Percentiles rank a stretch among this genome's conserved stretches.
These are phyloP conservation scores for Tuber umbilicatum DNA, from an alignment of 495 filamentous ascomycete species.

Conservation along the genomic window DNA sequence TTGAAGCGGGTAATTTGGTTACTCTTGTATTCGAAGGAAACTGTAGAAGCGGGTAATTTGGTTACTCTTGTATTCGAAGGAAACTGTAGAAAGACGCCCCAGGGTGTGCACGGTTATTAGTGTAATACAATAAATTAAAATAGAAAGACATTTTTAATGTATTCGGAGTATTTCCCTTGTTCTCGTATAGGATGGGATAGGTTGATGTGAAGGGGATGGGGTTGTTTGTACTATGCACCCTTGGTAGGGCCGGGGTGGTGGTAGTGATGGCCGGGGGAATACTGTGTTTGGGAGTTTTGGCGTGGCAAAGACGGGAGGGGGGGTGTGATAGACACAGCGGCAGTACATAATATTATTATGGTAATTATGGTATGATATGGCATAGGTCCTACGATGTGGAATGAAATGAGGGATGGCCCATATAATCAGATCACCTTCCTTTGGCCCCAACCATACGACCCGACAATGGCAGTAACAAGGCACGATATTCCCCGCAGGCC, in stretches of 20 bases:
- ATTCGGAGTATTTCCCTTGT: neutral
- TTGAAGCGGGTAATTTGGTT: conserved; percentile 38
- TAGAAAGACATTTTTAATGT: neutral
- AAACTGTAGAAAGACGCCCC: neutral
- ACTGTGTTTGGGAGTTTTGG: neutral
- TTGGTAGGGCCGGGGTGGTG: neutral
- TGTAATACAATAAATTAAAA: neutral
- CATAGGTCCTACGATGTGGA: no score
- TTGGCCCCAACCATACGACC: no score
- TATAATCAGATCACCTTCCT: no score
- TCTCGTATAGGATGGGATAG: neutral
- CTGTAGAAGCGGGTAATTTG: conserved; percentile 12
- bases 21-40: neutral
- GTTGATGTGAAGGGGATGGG: neutral
- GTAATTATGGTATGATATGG: no score
- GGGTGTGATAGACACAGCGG: neutral
- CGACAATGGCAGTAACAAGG: no score
- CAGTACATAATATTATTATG: no score
- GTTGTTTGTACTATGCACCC: neutral
- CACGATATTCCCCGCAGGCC: no score
- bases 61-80: neutral
- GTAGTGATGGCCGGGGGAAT: neutral
- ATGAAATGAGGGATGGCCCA: no score
- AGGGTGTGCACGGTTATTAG: neutral
- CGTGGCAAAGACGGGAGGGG: neutral